Percentiles rank a stretch among this genome's conserved stretches.
Conservation (phyloP, 768 basidiomycete species). For the Tubosaeta sp. region DNA sequence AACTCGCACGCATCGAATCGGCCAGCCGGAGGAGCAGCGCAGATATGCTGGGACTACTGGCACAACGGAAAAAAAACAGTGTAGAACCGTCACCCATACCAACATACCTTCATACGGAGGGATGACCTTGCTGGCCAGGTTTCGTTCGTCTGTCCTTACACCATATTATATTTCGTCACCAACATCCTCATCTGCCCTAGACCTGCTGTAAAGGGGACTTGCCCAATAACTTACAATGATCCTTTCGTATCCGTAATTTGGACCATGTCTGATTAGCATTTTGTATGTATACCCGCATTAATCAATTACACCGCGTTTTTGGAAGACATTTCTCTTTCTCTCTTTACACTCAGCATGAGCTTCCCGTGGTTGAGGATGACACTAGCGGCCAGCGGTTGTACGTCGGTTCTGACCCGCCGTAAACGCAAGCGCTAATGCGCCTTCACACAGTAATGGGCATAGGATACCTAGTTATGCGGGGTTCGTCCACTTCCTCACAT, state of each 20-base stretch:
- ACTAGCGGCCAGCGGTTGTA: slow-evolving; percentile 42
- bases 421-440: slow-evolving; percentile 5
- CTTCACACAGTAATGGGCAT: slow-evolving; percentile 44
- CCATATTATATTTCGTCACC: slow-evolving; percentile 9
- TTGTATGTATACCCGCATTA: slow-evolving; percentile 10
- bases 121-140: slow-evolving; percentile 12
- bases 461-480: slow-evolving; percentile 59
- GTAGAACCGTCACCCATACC: slow-evolving; percentile 20
- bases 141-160: slow-evolving; percentile 4
- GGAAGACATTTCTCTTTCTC: neutral
- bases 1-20: slow-evolving; percentile 66
- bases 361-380: slow-evolving; percentile 60
- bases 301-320: slow-evolving; percentile 17
- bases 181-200: slow-evolving; percentile 5
- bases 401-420: slow-evolving; percentile 25
- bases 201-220: slow-evolving; percentile 7
- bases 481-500: slow-evolving; percentile 32
- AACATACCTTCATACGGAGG: slow-evolving; percentile 19
- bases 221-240: slow-evolving; percentile 6
- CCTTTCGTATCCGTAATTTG: slow-evolving; percentile 8
- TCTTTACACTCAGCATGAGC: slow-evolving; percentile 29
- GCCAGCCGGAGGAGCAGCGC: slow-evolving; percentile 46
- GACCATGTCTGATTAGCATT: slow-evolving; percentile 3
- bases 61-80: slow-evolving; percentile 26
- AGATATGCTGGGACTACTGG: slow-evolving; percentile 33